A percentile compares a stretch with the other conserved stretches of the same genome.
These are phyloP conservation scores for Dactylis glomerata DNA, from an alignment of 176 grass and related monocot species.

Conservation along the genomic window DNA sequence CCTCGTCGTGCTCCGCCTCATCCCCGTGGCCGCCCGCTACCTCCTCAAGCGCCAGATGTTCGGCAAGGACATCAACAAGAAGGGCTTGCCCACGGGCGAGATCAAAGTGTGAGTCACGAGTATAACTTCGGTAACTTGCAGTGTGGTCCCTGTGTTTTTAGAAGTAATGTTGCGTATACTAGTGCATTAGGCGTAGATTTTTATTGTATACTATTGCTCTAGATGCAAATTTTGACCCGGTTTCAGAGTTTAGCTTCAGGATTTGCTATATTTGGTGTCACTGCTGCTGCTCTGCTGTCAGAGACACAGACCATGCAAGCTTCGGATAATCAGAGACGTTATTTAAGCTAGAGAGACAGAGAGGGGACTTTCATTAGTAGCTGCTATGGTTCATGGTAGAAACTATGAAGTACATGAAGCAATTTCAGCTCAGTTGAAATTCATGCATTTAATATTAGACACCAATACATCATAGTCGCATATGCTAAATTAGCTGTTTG, in stretches of 20 bases:
- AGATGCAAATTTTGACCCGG: background rate
- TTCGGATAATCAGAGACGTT: background rate
- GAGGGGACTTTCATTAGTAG: background rate
- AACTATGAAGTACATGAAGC: background rate
- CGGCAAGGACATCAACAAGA: constrained; percentile 98
- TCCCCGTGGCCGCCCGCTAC: constrained; percentile 85
- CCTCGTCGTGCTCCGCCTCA: constrained; percentile 47
- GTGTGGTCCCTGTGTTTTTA: background rate
- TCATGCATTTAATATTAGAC: background rate
- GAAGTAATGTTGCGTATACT: background rate
- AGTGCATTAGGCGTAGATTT: too few relatives aligned
- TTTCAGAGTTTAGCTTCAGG: background rate
- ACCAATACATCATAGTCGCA: background rate
- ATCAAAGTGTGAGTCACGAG: constrained; percentile 78
- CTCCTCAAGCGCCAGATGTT: constrained; percentile 73
- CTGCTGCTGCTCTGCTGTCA: background rate
- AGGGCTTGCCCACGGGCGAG: constrained; percentile 65
- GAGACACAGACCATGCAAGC: background rate
- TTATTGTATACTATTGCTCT: too few relatives aligned
- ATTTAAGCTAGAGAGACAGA: too few relatives aligned
- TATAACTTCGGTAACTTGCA: background rate
- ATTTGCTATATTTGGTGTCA: background rate
- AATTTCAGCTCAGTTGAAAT: background rate
- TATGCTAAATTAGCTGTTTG: background rate
- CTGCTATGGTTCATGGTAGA: background rate